Percentiles rank a stretch among this genome's conserved stretches.
phyloP scores from a whole-genome alignment of 352 stramenopile genomes.

The Phytophthora meadii region DNA sequence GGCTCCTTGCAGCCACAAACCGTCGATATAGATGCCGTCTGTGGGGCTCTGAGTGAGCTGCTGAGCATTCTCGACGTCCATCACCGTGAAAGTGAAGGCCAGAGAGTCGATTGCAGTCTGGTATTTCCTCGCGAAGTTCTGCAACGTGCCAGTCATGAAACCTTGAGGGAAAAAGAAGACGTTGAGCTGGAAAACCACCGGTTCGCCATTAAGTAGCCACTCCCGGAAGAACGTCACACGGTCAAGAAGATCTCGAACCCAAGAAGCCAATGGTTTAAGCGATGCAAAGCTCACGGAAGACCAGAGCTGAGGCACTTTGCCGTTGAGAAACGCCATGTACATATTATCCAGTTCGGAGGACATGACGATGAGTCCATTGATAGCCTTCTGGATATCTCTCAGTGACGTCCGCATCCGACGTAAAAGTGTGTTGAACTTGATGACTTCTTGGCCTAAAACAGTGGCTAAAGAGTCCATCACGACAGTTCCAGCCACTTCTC shows the following conservation, averaged over 20 bases:
- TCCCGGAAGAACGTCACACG: conserved; percentile 92
- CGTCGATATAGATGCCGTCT: conserved; percentile 94
- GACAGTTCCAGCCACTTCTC: conserved; percentile 75
- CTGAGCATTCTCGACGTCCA: conserved; percentile 63
- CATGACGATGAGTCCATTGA: conserved; percentile 94
- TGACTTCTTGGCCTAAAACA: conserved; percentile 93
- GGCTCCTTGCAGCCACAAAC: conserved; percentile 89
- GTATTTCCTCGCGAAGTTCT: conserved; percentile 96
- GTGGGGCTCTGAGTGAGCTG: conserved; percentile 71
- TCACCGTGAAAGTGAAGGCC: conserved; percentile 90
- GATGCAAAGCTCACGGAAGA: conserved; percentile 91
- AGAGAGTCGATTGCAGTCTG: conserved; percentile 95
- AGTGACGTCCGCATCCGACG: conserved; percentile 85
- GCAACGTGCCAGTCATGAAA: conserved; percentile 96
- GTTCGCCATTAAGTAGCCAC: conserved; percentile 93
- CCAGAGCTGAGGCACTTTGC: conserved; percentile 91
- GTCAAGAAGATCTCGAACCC: conserved; percentile 90
- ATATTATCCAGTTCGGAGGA: conserved; percentile 96
- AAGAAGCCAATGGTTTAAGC: conserved; percentile 93
- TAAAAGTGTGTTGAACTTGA: conserved; percentile 95
- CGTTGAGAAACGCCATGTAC: conserved; percentile 94
- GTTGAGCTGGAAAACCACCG: conserved; percentile 89
- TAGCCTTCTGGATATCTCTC: conserved; percentile 78
- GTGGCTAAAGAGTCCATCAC: conserved; percentile 94
- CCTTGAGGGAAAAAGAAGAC: conserved; percentile 97